A percentile compares a stretch with the other conserved stretches of the same genome.
Conservation (phyloP, 257 asterid species). For the Ligustrum vulgare region DNA sequence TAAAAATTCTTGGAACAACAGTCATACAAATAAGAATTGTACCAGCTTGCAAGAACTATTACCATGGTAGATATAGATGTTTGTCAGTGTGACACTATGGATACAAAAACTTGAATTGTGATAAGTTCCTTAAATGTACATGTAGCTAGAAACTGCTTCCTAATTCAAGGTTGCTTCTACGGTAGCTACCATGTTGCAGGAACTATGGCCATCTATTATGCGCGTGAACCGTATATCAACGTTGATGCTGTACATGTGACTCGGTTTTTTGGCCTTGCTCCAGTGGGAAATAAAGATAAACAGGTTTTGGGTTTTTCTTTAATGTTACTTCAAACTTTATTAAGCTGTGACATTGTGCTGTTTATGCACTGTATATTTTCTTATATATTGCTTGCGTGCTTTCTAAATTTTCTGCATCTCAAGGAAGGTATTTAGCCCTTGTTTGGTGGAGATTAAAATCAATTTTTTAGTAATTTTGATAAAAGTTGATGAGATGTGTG, state of each 20-base stretch:
- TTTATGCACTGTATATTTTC: slow-evolving; percentile 2
- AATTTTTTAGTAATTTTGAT: no score
- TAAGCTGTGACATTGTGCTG: slow-evolving; percentile 18
- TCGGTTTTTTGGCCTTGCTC: slow-evolving; percentile 91
- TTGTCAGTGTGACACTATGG: neutral
- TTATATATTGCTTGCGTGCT: slow-evolving; percentile 12
- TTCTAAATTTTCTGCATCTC: slow-evolving; percentile 21
- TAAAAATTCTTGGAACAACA: neutral
- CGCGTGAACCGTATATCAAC: slow-evolving; percentile 85
- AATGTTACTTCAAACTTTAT: neutral
- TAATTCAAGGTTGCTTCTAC: slow-evolving; percentile 31
- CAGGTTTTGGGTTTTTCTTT: slow-evolving; percentile 51
- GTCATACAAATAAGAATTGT: neutral
- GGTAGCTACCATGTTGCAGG: slow-evolving; percentile 94
- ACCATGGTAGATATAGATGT: neutral
- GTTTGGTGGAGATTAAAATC: no score
- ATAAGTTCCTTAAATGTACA: slow-evolving; percentile 12
- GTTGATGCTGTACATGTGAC: slow-evolving; percentile 74
- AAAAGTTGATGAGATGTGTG: no score
- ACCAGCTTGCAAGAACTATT: neutral
- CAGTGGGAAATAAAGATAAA: slow-evolving; percentile 92
- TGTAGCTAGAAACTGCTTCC: slow-evolving; percentile 19
- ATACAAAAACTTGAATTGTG: slow-evolving; percentile 5
- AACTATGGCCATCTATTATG: slow-evolving; percentile 67
- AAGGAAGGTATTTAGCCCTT: neutral